Percentiles rank a stretch among this genome's conserved stretches.
These are phyloP conservation scores for Rubroshorea leprosula DNA, from an alignment of 345 rosid genomes.

Conservation along the genomic window DNA sequence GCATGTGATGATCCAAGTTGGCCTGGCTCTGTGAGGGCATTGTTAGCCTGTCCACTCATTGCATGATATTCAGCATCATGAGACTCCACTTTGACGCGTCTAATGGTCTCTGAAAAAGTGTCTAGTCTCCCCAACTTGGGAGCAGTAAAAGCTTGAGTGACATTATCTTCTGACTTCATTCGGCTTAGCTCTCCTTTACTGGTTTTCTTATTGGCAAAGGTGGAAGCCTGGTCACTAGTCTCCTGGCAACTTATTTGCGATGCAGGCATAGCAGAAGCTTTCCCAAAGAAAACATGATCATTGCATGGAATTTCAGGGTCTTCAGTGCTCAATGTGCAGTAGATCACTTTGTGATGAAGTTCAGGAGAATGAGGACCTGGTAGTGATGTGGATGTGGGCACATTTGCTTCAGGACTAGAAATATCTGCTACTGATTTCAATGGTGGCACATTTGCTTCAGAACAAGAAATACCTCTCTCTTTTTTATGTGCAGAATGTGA, in stretches of 20 bases:
- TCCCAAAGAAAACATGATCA: slow-evolving; percentile 39
- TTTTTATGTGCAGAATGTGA: background rate
- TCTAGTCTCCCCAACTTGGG: background rate
- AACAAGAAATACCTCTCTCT: slow-evolving; percentile 20
- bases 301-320: slow-evolving; percentile 79
- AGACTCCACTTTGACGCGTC: background rate
- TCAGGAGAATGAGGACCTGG: slow-evolving; percentile 38
- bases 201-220: background rate
- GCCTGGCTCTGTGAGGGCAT: background rate
- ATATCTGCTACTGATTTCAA: too few relatives aligned
- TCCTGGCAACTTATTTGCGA: slow-evolving; percentile 5
- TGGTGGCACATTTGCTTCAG: slow-evolving; percentile 15
- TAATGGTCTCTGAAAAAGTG: background rate
- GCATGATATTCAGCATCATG: background rate
- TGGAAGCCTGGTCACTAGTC: background rate
- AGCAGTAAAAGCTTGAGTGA: too few relatives aligned
- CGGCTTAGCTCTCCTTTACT: background rate
- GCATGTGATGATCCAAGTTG: too few relatives aligned
- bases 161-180: background rate
- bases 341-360: slow-evolving; percentile 29
- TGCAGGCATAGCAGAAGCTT: slow-evolving; percentile 12
- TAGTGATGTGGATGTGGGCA: slow-evolving; percentile 23
- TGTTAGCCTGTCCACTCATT: background rate
- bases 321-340: slow-evolving; percentile 56
- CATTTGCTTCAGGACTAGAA: too few relatives aligned